Evolutionary conservation across 148 eudicot species (phyloP).

Genomic region (Drosera capensis): DNA sequence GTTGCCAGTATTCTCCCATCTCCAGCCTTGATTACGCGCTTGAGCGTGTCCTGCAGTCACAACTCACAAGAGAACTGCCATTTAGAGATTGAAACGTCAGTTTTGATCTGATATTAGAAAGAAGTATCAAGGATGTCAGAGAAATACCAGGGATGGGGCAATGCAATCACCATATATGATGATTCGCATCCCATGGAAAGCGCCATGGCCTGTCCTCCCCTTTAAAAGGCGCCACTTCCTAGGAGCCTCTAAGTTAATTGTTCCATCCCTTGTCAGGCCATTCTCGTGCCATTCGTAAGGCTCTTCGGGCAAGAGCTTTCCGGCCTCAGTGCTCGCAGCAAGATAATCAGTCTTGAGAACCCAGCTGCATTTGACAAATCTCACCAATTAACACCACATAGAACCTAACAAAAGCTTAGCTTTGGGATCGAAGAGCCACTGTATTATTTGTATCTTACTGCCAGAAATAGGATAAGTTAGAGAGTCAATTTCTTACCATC

Average conservation of each 20-base stretch:
- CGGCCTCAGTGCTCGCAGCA: constrained; percentile 57
- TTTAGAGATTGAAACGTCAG: no score
- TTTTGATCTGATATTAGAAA: no score
- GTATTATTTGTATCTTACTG: background rate
- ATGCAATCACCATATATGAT: constrained; percentile 91
- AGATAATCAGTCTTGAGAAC: constrained; percentile 84
- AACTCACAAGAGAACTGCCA: no score
- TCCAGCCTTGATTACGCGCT: constrained; percentile 85
- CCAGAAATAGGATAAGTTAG: background rate
- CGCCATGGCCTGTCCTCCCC: constrained; percentile 92
- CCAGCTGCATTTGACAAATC: constrained; percentile 45
- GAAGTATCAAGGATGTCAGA: background rate
- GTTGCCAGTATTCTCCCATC: constrained; percentile 90
- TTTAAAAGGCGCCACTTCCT: constrained; percentile 91
- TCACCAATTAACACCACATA: background rate
- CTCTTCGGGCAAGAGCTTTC: constrained; percentile 67
- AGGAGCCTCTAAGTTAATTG: constrained; percentile 81
- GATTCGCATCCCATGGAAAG: constrained; percentile 71
- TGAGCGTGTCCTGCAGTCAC: constrained; percentile 80
- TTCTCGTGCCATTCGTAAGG: constrained; percentile 90
- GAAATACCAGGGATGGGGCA: constrained; percentile 75
- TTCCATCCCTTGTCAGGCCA: constrained; percentile 71
- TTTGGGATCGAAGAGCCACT: no score
- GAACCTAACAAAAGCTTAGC: no score
- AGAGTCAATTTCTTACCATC: constrained; percentile 38